Percentiles rank a stretch among this genome's conserved stretches.
These are phyloP conservation scores for Xylaria acuta DNA, from an alignment of 495 filamentous ascomycete genomes.

Conservation along the genomic window DNA sequence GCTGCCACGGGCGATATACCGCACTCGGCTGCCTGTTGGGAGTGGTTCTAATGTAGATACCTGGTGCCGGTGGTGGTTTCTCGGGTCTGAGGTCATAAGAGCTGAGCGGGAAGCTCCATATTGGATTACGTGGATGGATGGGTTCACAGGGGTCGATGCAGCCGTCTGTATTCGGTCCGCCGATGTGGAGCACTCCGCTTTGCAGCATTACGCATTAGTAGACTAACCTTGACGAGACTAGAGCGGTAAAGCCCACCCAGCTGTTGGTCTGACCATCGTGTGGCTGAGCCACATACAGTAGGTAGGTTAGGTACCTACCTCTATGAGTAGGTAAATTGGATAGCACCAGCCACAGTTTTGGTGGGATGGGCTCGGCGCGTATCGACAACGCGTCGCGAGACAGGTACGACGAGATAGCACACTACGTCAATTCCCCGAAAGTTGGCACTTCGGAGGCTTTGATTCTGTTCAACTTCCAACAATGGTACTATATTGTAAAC, in stretches of 20 bases:
- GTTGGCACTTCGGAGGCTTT: not conserved
- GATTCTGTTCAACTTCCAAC: not conserved
- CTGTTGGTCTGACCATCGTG: not conserved
- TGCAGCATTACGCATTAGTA: not conserved
- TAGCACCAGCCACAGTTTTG: conserved; percentile 10
- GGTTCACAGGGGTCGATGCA: not conserved
- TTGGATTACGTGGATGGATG: conserved; percentile 10
- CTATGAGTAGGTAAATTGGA: not conserved
- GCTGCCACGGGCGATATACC: not conserved
- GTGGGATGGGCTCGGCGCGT: conserved; percentile 22
- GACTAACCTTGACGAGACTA: not conserved
- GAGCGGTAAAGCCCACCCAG: not conserved
- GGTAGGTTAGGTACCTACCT: too few species aligned
- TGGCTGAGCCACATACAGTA: not conserved
- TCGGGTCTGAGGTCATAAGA: conserved; percentile 21
- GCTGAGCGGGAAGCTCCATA: conserved; percentile 11
- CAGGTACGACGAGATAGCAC: not conserved
- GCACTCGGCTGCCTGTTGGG: conserved; percentile 14
- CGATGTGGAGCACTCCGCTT: not conserved
- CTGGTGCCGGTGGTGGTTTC: not conserved
- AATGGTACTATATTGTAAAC: conserved; percentile 7
- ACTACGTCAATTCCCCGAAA: conserved; percentile 6
- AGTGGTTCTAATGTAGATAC: not conserved
- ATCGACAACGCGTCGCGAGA: conserved; percentile 18
- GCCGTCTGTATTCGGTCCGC: not conserved